phyloP scores from a whole-genome alignment of 768 basidiomycete species.

The Austroboletus festivus region DNA sequence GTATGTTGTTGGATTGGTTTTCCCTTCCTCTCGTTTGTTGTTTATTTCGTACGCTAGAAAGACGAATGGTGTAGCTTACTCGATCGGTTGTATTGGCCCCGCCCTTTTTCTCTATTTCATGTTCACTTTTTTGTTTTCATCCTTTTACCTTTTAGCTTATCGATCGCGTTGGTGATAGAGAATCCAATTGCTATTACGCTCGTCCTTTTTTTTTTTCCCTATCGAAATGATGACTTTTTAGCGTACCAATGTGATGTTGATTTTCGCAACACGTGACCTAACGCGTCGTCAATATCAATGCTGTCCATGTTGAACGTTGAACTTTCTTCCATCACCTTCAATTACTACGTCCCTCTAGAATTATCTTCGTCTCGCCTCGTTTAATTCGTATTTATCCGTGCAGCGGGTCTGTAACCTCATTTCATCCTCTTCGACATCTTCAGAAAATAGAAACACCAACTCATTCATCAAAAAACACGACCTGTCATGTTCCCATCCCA shows the following conservation, averaged over 20 bases:
- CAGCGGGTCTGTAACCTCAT: constrained; percentile 32
- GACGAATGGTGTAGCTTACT: constrained; percentile 17
- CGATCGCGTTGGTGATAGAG: not conserved
- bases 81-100: constrained; percentile 15
- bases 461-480: too few species aligned
- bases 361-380: too few species aligned
- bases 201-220: too few species aligned
- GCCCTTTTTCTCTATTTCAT: not conserved
- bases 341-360: too few species aligned
- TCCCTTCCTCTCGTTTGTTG: not conserved
- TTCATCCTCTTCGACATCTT: not conserved
- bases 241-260: constrained; percentile 15
- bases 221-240: too few species aligned
- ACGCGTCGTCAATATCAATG: constrained; percentile 13
- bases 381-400: not conserved
- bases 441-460: not conserved
- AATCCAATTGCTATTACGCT: not conserved
- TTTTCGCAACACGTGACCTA: constrained; percentile 26
- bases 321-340: constrained; percentile 2
- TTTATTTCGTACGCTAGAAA: constrained; percentile 9
- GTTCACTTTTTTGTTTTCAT: constrained; percentile 1
- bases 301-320: not conserved
- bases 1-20: not conserved
- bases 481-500: constrained; percentile 6
- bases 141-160: not conserved